phyloP scores from a whole-genome alignment of 352 stramenopile species.

The Globisporangium ultimum region DNA sequence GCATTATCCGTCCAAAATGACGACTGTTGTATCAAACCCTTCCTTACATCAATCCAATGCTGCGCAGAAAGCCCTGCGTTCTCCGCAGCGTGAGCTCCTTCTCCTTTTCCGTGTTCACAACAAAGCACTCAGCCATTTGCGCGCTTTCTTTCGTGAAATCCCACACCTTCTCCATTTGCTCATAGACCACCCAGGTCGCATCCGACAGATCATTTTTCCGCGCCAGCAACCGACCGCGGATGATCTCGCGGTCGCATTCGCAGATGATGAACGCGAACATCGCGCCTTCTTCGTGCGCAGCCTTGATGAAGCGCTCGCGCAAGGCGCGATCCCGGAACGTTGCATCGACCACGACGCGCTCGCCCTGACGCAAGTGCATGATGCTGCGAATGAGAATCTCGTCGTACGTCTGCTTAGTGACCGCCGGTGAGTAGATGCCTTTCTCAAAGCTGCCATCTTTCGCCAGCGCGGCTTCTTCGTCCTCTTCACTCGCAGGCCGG shows the following conservation, averaged over 20 bases:
- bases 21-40: background rate
- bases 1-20: background rate
- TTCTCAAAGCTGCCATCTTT: slow-evolving; percentile 39
- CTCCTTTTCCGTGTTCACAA: slow-evolving; percentile 72
- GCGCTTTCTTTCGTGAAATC: slow-evolving; percentile 24
- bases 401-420: slow-evolving; percentile 63
- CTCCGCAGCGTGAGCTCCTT: slow-evolving; percentile 56
- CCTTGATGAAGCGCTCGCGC: slow-evolving; percentile 37
- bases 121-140: slow-evolving; percentile 35
- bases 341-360: slow-evolving; percentile 57
- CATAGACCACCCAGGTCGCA: slow-evolving; percentile 64
- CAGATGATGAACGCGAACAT: slow-evolving; percentile 53
- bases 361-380: slow-evolving; percentile 34
- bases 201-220: slow-evolving; percentile 61
- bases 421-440: slow-evolving; percentile 51
- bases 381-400: slow-evolving; percentile 43
- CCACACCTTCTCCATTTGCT: slow-evolving; percentile 59
- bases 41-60: slow-evolving; percentile 40
- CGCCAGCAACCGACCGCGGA: slow-evolving; percentile 54
- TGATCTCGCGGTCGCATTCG: slow-evolving; percentile 68
- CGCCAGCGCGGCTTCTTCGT: slow-evolving; percentile 6
- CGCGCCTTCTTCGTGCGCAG: slow-evolving; percentile 43
- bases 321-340: slow-evolving; percentile 52
- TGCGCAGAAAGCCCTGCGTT: slow-evolving; percentile 54
- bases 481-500: slow-evolving; percentile 5